Evolutionary conservation across 345 rosid genomes (phyloP).

Genomic region (Ricinus communis): DNA sequence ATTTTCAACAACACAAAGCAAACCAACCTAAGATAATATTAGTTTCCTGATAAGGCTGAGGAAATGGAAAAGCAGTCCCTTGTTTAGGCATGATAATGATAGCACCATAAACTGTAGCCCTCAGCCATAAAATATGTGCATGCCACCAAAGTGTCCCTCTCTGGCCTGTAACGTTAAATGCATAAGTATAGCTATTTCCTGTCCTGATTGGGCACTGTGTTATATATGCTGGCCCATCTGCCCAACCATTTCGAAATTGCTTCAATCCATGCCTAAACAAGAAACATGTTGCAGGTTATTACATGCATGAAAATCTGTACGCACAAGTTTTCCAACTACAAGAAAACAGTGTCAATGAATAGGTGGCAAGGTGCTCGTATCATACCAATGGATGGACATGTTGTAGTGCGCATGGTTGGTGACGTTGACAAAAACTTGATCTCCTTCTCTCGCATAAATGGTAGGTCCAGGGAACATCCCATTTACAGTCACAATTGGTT

Average conservation of each 20-base stretch:
- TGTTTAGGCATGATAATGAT: not conserved
- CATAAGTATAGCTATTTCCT: not conserved
- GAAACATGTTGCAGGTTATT: not conserved
- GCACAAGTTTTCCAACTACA: no score
- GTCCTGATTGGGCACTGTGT: not conserved
- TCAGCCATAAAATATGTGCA: not conserved
- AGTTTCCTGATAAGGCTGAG: not conserved
- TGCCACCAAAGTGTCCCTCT: not conserved
- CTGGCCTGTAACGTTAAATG: not conserved
- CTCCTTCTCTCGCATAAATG: not conserved
- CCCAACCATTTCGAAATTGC: not conserved
- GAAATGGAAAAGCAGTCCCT: not conserved
- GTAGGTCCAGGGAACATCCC: not conserved
- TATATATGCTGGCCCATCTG: not conserved
- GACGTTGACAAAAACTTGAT: not conserved
- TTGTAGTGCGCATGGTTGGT: not conserved
- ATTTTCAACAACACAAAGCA: not conserved
- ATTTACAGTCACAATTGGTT: not conserved
- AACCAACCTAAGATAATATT: not conserved
- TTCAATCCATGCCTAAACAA: not conserved
- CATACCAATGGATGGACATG: not conserved
- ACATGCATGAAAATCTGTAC: no score
- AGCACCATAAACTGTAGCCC: not conserved
- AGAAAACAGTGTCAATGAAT: no score
- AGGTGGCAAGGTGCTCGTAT: no score